These are phyloP conservation scores for Cyberlindnera suaveolens DNA, from an alignment of 805 yeast species.

Conservation along the genomic window DNA sequence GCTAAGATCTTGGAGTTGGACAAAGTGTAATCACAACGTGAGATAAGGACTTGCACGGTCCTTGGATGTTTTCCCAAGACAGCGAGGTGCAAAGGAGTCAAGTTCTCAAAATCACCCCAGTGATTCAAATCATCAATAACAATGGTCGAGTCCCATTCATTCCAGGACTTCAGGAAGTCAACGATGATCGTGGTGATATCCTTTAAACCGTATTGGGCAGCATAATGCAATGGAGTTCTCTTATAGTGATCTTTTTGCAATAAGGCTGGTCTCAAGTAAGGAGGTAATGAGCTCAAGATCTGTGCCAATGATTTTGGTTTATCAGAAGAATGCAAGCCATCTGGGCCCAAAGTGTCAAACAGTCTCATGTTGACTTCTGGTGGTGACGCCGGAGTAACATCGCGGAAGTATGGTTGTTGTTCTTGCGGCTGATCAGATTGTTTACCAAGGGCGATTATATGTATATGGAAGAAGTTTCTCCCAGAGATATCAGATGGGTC, in stretches of 20 bases:
- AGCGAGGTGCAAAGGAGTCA: conserved; percentile 80
- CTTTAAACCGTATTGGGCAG: conserved; percentile 79
- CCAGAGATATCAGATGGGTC: conserved; percentile 74
- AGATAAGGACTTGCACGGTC: conserved; percentile 58
- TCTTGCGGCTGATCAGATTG: conserved; percentile 27
- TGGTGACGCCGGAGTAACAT: conserved; percentile 41
- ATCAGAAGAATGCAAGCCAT: conserved; percentile 55
- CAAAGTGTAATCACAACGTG: conserved; percentile 32
- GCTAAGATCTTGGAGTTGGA: conserved; percentile 53
- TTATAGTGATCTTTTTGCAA: conserved; percentile 67
- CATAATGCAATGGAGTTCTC: conserved; percentile 85
- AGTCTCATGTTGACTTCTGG: conserved; percentile 43
- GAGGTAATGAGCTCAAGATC: conserved; percentile 51
- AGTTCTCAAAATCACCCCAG: conserved; percentile 71
- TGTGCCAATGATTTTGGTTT: conserved; percentile 53
- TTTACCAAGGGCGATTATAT: conserved; percentile 73
- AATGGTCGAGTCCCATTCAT: conserved; percentile 39
- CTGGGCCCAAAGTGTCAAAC: conserved; percentile 51
- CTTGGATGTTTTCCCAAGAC: conserved; percentile 77
- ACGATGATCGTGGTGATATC: conserved; percentile 55
- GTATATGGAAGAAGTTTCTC: conserved; percentile 81
- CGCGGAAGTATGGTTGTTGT: conserved; percentile 1
- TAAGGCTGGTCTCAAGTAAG: conserved; percentile 46
- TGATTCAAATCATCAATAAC: conserved; percentile 49
- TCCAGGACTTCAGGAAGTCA: conserved; percentile 52